These are phyloP conservation scores for Xylaria hypoxylon DNA, from an alignment of 2,329 filamentous ascomycete genomes.

Conservation along the genomic window DNA sequence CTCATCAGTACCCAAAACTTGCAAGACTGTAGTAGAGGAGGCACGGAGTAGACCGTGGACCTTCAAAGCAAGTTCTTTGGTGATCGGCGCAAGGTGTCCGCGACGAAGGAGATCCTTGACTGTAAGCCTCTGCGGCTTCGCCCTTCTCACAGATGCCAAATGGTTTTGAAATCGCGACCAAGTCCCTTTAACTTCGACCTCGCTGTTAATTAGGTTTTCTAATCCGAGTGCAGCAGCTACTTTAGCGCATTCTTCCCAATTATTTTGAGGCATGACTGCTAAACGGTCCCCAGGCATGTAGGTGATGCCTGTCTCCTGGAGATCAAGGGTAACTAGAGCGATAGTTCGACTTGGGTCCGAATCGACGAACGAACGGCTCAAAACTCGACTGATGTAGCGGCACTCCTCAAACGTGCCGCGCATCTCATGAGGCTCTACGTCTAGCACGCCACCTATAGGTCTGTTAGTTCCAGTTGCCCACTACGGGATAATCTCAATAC, in stretches of 20 bases:
- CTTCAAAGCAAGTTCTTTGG: conserved; percentile 62
- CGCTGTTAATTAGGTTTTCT: conserved; percentile 58
- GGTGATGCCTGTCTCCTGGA: conserved; percentile 64
- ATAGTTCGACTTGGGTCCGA: conserved; percentile 59
- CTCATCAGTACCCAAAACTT: conserved; percentile 61
- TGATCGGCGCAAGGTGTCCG: conserved; percentile 64
- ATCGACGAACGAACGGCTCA: conserved; percentile 60
- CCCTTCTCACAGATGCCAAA: conserved; percentile 54
- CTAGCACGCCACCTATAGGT: conserved; percentile 52
- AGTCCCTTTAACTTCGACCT: conserved; percentile 53
- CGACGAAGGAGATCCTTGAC: conserved; percentile 63
- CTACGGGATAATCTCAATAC: background rate
- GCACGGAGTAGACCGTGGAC: conserved; percentile 61
- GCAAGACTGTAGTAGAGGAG: conserved; percentile 62
- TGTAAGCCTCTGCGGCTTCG: conserved; percentile 51
- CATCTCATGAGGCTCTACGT: conserved; percentile 65
- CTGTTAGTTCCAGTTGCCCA: conserved; percentile 1
- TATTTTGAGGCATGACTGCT: conserved; percentile 66
- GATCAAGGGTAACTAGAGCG: conserved; percentile 62
- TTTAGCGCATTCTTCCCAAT: conserved; percentile 66
- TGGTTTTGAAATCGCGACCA: conserved; percentile 64
- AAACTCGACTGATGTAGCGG: conserved; percentile 60
- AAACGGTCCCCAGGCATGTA: conserved; percentile 65
- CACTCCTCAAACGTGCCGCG: conserved; percentile 67
- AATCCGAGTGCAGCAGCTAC: conserved; percentile 64